A percentile compares a stretch with the other conserved stretches of the same genome.
These are phyloP conservation scores for Fusarium tupiense DNA, from an alignment of 2,329 filamentous ascomycete species.

Conservation along the genomic window DNA sequence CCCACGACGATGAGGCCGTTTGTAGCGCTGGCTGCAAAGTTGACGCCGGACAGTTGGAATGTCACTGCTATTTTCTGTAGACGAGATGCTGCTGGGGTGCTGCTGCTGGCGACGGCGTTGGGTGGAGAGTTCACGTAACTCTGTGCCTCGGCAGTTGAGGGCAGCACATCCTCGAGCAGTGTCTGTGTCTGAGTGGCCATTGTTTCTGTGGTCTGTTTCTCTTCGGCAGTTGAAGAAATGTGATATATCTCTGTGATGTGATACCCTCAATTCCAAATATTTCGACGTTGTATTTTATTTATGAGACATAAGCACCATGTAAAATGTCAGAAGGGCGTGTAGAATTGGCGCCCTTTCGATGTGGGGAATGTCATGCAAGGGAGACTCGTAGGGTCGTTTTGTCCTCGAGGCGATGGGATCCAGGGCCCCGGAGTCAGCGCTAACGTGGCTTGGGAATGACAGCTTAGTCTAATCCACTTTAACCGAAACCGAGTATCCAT, in stretches of 20 bases:
- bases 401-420: not conserved
- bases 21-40: conserved; percentile 37
- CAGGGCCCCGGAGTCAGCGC: not conserved
- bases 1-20: conserved; percentile 50
- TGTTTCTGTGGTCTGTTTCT: not conserved
- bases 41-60: conserved; percentile 40
- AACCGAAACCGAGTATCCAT: not conserved
- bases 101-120: not conserved
- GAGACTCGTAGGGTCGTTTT: not conserved
- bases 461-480: not conserved
- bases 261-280: not conserved
- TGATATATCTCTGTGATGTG: not conserved
- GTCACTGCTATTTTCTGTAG: conserved; percentile 35
- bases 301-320: not conserved
- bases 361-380: conserved; percentile 12
- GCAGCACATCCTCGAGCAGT: not conserved
- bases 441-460: not conserved
- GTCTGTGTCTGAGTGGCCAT: conserved; percentile 12
- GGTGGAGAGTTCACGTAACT: not conserved
- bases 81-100: conserved; percentile 3
- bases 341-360: not conserved
- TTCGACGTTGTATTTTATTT: not conserved
- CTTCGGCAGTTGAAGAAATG: not conserved
- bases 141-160: not conserved
- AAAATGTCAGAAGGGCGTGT: not conserved